A percentile compares a stretch with the other conserved stretches of the same genome.
Evolutionary conservation across 1,284 basidiomycete species (phyloP).

Genomic region (Fomitopsis palustris): DNA sequence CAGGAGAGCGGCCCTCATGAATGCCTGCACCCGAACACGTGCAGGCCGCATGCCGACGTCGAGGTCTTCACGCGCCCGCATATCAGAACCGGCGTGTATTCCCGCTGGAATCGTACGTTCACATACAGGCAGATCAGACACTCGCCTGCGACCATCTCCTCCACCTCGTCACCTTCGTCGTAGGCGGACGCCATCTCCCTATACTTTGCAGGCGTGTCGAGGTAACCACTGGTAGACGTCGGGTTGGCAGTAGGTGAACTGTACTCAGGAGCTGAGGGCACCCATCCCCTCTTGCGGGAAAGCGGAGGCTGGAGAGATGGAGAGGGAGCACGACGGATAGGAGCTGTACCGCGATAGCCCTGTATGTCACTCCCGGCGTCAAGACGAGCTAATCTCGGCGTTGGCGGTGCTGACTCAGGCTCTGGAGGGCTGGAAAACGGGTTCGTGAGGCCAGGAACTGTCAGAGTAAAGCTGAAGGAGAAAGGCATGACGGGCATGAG

Average conservation of each 20-base stretch:
- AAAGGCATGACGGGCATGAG: slow-evolving; percentile 41
- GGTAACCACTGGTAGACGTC: slow-evolving; percentile 54
- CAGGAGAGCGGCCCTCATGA: neutral
- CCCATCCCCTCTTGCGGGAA: slow-evolving; percentile 67
- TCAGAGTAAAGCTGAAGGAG: slow-evolving; percentile 63
- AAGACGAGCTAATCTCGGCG: slow-evolving; percentile 12
- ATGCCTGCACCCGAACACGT: slow-evolving; percentile 13
- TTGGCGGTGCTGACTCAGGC: slow-evolving; percentile 24
- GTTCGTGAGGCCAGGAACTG: slow-evolving; percentile 60
- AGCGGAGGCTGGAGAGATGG: slow-evolving; percentile 31
- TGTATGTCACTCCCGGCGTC: slow-evolving; percentile 3
- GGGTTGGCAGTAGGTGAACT: slow-evolving; percentile 48
- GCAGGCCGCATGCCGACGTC: slow-evolving; percentile 8
- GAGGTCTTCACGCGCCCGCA: neutral
- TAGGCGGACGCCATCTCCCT: slow-evolving; percentile 36
- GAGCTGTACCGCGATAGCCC: slow-evolving; percentile 9
- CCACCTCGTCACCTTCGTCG: slow-evolving; percentile 33
- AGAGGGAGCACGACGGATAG: slow-evolving; percentile 23
- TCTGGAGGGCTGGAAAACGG: slow-evolving; percentile 43
- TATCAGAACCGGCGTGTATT: neutral
- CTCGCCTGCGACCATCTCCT: slow-evolving; percentile 49
- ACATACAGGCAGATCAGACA: slow-evolving; percentile 10
- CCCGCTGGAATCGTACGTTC: neutral
- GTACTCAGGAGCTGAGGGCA: slow-evolving; percentile 53
- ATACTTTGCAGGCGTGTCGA: slow-evolving; percentile 64